Conservation (phyloP, 257 asterid species). For the Leonotis leonurus region DNA sequence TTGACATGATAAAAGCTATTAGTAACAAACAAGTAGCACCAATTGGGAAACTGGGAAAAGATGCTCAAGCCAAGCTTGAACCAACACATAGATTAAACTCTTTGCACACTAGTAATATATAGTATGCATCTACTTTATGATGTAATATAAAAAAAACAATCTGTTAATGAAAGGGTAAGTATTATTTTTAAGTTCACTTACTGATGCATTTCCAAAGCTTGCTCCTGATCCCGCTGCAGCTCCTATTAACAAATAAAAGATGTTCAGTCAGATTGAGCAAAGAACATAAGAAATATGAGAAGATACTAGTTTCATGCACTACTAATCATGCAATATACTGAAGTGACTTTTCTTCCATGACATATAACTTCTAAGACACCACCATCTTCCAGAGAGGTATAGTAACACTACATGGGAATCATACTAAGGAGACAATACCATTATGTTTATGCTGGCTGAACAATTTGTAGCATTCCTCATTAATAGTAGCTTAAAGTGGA, state of each 20-base stretch:
- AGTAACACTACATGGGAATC: not conserved
- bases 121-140: conserved; percentile 6
- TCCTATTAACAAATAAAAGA: conserved; percentile 37
- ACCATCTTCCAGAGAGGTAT: not conserved
- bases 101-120: not conserved
- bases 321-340: not conserved
- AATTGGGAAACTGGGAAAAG: not conserved
- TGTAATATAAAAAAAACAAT: not conserved
- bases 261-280: conserved; percentile 7
- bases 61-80: not conserved
- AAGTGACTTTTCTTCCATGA: not conserved
- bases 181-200: conserved; percentile 32
- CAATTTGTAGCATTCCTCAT: not conserved
- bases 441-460: not conserved
- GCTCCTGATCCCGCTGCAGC: conserved; percentile 75
- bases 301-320: not conserved
- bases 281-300: not conserved
- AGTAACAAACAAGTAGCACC: not conserved
- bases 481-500: not conserved
- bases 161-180: not conserved
- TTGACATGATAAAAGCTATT: not conserved
- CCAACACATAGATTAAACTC: not conserved
- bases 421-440: not conserved
- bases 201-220: conserved; percentile 73
- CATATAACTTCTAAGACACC: not conserved